phyloP scores from a whole-genome alignment of 805 yeast genomes.

The Cyberlindnera bimundalis region DNA sequence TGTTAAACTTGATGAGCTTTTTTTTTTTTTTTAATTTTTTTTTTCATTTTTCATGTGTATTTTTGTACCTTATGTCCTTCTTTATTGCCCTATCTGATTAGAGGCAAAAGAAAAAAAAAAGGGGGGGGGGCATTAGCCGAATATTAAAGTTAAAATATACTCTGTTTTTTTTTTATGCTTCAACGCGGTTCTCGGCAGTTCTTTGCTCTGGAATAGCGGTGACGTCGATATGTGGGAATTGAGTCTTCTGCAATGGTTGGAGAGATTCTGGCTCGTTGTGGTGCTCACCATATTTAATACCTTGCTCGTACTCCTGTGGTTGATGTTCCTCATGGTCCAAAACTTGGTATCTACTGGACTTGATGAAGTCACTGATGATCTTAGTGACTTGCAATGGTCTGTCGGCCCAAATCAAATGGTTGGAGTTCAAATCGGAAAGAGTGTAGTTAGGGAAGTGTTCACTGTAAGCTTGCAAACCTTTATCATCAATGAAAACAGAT shows the following conservation, averaged over 20 bases:
- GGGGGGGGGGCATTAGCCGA: too few relatives aligned
- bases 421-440: conserved; percentile 26
- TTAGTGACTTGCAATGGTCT: conserved; percentile 31
- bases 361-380: conserved; percentile 26
- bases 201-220: neutral
- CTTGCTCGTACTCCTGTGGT: conserved; percentile 1
- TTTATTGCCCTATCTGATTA: too few relatives aligned
- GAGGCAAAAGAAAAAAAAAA: too few relatives aligned
- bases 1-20: too few relatives aligned
- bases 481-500: conserved; percentile 36
- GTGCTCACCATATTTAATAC: neutral
- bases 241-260: conserved; percentile 2
- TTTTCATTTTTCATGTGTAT: too few relatives aligned
- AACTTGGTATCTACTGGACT: conserved; percentile 21
- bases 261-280: neutral
- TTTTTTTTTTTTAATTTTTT: too few relatives aligned
- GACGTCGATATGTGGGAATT: conserved; percentile 1
- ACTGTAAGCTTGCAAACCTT: conserved; percentile 25
- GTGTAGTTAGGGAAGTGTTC: conserved; percentile 29
- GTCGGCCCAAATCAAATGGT: conserved; percentile 39
- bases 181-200: neutral
- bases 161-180: neutral
- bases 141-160: too few relatives aligned
- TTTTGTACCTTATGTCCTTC: too few relatives aligned
- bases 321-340: conserved; percentile 13